These are phyloP conservation scores for Acacia crassicarpa DNA, from an alignment of 306 rosid species.

Conservation along the genomic window DNA sequence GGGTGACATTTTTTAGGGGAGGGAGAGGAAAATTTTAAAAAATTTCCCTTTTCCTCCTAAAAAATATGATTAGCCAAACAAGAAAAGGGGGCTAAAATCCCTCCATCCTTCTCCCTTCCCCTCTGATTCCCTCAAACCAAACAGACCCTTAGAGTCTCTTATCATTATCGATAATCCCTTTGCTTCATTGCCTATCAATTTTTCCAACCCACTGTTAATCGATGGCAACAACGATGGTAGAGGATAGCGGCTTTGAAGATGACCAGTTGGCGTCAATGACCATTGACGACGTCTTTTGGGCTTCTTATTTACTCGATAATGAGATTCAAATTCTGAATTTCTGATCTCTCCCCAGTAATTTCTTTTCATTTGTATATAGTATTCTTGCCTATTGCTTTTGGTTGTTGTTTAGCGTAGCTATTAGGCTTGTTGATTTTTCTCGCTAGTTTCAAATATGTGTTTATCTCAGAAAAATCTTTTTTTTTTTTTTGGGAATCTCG, in stretches of 20 bases:
- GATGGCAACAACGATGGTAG: no score
- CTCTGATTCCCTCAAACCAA: no score
- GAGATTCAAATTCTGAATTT: conserved; percentile 91
- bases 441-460: neutral
- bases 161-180: neutral
- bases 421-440: conserved; percentile 10
- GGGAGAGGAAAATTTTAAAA: no score
- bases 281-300: conserved; percentile 61
- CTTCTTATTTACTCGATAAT: conserved; percentile 85
- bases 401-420: neutral
- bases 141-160: no score
- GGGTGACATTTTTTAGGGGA: no score
- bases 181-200: neutral
- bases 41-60: no score
- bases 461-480: neutral
- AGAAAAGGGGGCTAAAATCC: no score
- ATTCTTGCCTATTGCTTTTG: neutral
- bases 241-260: no score
- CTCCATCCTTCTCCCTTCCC: no score
- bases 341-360: neutral
- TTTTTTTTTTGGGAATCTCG: neutral
- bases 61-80: no score
- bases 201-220: conserved; percentile 6
- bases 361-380: neutral
- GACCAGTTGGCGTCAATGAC: no score